Percentiles rank a stretch among this genome's conserved stretches.
phyloP scores from a whole-genome alignment of 352 stramenopile species.

The Aphanomyces cochlioides region DNA sequence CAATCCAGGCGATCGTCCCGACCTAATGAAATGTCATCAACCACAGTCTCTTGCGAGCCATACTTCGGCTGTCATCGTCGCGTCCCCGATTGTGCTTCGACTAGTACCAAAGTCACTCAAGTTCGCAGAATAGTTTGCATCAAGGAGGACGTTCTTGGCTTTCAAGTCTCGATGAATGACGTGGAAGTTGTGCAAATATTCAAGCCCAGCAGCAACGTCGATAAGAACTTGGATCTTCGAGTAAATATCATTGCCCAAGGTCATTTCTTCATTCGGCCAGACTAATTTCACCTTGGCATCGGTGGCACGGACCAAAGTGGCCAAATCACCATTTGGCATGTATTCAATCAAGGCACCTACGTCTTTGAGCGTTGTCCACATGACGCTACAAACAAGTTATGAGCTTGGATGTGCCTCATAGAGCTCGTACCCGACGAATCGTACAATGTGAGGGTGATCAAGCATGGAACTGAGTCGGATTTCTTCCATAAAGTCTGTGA shows the following conservation, averaged over 20 bases:
- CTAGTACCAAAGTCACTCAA: slow-evolving; percentile 83
- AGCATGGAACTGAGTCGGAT: slow-evolving; percentile 58
- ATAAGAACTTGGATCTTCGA: slow-evolving; percentile 28
- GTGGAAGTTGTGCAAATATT: slow-evolving; percentile 21
- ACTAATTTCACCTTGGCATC: slow-evolving; percentile 14
- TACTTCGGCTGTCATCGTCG: slow-evolving; percentile 33
- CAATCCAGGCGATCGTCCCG: slow-evolving; percentile 30
- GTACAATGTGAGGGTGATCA: slow-evolving; percentile 51
- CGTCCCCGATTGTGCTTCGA: slow-evolving; percentile 32
- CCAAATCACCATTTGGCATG: slow-evolving; percentile 44
- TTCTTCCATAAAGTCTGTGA: slow-evolving; percentile 52
- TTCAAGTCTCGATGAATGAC: slow-evolving; percentile 62
- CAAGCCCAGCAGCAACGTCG: slow-evolving; percentile 21
- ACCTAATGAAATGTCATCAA: slow-evolving; percentile 5
- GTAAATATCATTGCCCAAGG: neutral
- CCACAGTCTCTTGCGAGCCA: neutral
- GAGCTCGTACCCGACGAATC: slow-evolving; percentile 40
- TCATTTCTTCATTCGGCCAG: slow-evolving; percentile 8
- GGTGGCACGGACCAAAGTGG: slow-evolving; percentile 12
- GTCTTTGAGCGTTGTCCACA: slow-evolving; percentile 52
- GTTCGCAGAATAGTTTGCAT: slow-evolving; percentile 52
- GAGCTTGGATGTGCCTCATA: too few relatives aligned
- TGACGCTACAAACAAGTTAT: slow-evolving; percentile 33
- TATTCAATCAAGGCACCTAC: slow-evolving; percentile 53
- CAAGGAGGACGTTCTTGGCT: slow-evolving; percentile 73